phyloP scores from a whole-genome alignment of 768 basidiomycete species.

The Suillus placidus region DNA sequence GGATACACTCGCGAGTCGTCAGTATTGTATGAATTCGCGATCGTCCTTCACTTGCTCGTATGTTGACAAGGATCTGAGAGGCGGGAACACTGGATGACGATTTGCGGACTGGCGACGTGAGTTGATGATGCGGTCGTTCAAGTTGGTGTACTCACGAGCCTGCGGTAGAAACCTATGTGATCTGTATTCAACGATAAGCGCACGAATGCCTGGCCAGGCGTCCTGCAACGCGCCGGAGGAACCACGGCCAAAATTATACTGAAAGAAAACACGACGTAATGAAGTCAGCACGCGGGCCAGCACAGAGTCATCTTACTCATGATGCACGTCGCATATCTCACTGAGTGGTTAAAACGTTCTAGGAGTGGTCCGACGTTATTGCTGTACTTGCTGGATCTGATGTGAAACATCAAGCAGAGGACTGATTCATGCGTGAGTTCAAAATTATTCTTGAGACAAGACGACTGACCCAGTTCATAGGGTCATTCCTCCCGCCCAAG shows the following conservation, averaged over 20 bases:
- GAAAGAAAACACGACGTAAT: neutral
- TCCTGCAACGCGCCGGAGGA: neutral
- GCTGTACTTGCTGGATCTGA: neutral
- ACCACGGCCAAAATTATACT: neutral
- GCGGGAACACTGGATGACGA: slow-evolving; percentile 1
- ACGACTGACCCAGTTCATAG: neutral
- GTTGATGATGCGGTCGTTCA: neutral
- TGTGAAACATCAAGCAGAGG: neutral
- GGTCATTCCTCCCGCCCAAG: neutral
- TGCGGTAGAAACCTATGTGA: neutral
- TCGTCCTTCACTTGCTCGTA: neutral
- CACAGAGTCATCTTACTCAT: neutral
- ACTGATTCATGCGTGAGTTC: neutral
- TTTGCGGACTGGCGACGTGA: neutral
- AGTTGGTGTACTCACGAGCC: neutral
- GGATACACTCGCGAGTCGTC: too few relatives aligned
- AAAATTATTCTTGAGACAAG: neutral
- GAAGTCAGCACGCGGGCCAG: neutral
- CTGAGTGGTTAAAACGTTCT: neutral
- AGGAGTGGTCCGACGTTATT: neutral
- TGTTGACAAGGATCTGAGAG: slow-evolving; percentile 4
- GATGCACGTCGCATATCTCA: neutral
- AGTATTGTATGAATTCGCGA: neutral
- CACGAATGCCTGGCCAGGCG: neutral
- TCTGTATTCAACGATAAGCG: neutral